phyloP scores from a whole-genome alignment of 2,329 filamentous ascomycete species.

The Fusarium nanum region DNA sequence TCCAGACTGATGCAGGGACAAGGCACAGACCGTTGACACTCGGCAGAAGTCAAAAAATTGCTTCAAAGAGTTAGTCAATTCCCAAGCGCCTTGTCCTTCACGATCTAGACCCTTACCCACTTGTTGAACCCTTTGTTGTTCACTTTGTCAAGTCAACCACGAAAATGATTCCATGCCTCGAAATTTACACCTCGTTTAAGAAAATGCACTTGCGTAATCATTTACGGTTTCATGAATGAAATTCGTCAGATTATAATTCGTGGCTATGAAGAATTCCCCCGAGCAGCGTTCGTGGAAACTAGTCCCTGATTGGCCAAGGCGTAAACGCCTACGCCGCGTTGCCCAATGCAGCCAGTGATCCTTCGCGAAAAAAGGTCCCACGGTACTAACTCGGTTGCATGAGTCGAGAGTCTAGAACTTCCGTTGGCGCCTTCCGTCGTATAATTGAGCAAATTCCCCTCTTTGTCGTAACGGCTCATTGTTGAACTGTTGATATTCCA shows the following conservation, averaged over 20 bases:
- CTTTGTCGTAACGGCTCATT: not conserved
- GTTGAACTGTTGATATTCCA: not conserved
- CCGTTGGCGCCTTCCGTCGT: not conserved
- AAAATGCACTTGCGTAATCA: not conserved
- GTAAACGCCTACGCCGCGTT: not conserved
- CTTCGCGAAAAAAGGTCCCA: not conserved
- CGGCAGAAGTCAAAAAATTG: not conserved
- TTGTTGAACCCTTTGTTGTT: not conserved
- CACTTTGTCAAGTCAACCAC: not conserved
- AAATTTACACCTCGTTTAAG: not conserved
- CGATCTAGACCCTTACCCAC: not conserved
- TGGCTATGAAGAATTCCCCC: not conserved
- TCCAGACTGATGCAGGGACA: not conserved
- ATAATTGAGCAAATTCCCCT: not conserved
- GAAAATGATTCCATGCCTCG: not conserved
- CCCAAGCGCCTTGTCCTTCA: not conserved
- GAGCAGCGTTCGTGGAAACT: not conserved
- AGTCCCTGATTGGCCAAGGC: not conserved
- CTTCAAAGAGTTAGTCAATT: not conserved
- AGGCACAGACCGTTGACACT: not conserved
- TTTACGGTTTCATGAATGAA: not conserved
- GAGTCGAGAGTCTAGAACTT: not conserved
- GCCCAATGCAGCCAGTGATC: not conserved
- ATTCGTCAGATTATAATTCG: not conserved
- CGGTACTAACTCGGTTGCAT: not conserved